These are phyloP conservation scores for Quaeritorhiza haematococci DNA, from an alignment of 371 early-diverging fungal genomes.

Conservation along the genomic window DNA sequence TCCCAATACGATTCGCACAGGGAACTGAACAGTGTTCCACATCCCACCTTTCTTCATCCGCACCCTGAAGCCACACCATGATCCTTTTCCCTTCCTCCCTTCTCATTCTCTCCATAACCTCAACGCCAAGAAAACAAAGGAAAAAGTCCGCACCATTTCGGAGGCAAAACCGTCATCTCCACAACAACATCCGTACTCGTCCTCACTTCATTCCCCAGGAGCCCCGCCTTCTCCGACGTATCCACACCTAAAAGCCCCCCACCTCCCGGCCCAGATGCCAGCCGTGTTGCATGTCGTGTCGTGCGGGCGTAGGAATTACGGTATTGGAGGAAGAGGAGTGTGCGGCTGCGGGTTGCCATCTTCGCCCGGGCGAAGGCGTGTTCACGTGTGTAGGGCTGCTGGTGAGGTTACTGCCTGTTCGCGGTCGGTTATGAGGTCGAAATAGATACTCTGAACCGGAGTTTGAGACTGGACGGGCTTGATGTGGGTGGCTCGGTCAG, in stretches of 20 bases:
- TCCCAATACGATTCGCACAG: no score
- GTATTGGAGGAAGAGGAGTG: conserved; percentile 86
- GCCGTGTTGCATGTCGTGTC: conserved; percentile 15
- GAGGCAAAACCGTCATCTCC: conserved; percentile 71
- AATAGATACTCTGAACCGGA: no score
- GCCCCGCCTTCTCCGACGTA: conserved; percentile 50
- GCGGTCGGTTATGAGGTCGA: no score
- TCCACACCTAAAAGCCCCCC: conserved; percentile 12
- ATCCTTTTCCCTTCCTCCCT: no score
- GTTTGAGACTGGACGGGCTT: no score
- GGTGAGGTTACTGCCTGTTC: no score
- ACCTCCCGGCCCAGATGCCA: not conserved
- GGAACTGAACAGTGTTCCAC: no score
- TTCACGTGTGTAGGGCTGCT: no score
- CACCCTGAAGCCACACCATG: no score
- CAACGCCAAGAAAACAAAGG: conserved; percentile 58
- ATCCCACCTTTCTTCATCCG: no score
- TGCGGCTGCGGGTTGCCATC: conserved; percentile 81
- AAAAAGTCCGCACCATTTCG: conserved; percentile 63
- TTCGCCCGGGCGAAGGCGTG: no score
- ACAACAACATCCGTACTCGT: conserved; percentile 29
- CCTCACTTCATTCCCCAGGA: conserved; percentile 45
- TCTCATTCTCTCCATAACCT: conserved; percentile 76
- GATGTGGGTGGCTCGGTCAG: no score
- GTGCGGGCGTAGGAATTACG: conserved; percentile 83